Base-by-base conservation (phyloP, 352 stramenopile species). In the Globisporangium spiculum region DNA sequence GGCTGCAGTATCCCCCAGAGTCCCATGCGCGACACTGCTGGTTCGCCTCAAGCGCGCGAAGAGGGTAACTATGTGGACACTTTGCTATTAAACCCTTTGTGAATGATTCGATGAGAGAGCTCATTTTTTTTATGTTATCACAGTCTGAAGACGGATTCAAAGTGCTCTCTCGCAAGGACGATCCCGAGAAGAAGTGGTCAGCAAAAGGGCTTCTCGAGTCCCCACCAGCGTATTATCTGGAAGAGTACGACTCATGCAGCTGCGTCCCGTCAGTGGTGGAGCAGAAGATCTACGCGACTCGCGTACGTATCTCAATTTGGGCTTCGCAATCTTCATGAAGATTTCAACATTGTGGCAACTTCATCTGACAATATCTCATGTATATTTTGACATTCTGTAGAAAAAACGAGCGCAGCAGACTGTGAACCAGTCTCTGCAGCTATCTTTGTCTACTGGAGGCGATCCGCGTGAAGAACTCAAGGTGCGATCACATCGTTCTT, bases 21-120 rank as follows among this genome's bases (percentile, higher is more conserved):
- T 97, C 16, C 86, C 89, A 8, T 97, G 91, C 66, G 82, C 87
- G 7, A 96, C 89, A 2, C 20, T 97, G 9, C 56, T 97, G 53
- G 59, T 97, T 20, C 83, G 91, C 48, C 69, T 97, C 14, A 74
- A 71, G 44, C 76, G 57, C 22, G 88, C 86, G 7, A 79, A 73
- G 20, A 74, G 71, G 68, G 84, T 90, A 74, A 27, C 14, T 48
- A 48, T 48, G 16, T 48, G 41, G 16, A n/a, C 6, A 26, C 16
- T 18, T 34, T 27, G 7, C 10, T 61, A 10, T 50, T 41, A 26
- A 36, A 27, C 55, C n/a, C 27, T 60, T 24, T 59, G 34, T 44
- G 10, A 12, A 18, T 44, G 1, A 52, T 41, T 36, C 34, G 9
- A 57, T 57, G 26, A n/a, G 6, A 34, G 5, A 58, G 41, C 53